Evolutionary conservation across 169 alveolate species (phyloP).

Genomic region (Plasmodium inui): DNA sequence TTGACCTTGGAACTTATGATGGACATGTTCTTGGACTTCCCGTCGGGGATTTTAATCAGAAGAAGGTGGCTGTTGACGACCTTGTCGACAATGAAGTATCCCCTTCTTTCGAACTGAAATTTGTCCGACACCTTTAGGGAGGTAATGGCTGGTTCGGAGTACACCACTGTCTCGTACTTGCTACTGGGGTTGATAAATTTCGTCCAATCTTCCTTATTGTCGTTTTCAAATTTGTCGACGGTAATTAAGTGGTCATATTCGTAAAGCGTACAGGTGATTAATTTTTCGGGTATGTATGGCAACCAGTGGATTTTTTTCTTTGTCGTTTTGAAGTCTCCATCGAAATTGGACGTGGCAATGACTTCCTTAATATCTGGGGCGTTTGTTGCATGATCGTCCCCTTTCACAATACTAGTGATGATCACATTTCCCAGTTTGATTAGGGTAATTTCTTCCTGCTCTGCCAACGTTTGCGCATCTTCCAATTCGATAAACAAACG

Average conservation of each 20-base stretch:
- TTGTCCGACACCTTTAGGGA: constrained; percentile 85
- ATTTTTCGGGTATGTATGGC: constrained; percentile 82
- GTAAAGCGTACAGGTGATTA: constrained; percentile 84
- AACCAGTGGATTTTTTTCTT: constrained; percentile 94
- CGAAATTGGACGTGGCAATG: constrained; percentile 87
- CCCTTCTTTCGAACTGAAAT: constrained; percentile 98
- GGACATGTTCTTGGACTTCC: constrained; percentile 84
- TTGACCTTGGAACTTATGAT: constrained; percentile 48
- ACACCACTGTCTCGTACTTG: constrained; percentile 86
- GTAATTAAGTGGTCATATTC: constrained; percentile 96
- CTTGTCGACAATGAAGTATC: constrained; percentile 95
- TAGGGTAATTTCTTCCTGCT: constrained; percentile 96
- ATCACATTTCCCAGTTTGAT: constrained; percentile 97
- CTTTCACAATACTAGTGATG: constrained; percentile 66
- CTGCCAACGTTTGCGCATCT: constrained; percentile 91
- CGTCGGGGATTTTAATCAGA: constrained; percentile 95
- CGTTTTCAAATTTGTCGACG: constrained; percentile 93
- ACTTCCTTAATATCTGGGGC: constrained; percentile 80
- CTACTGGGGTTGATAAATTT: constrained; percentile 84
- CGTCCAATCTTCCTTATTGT: constrained; percentile 86
- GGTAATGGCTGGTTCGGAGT: constrained; percentile 88
- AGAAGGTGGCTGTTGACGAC: constrained; percentile 78
- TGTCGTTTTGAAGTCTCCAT: constrained; percentile 94
- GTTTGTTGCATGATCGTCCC: constrained; percentile 54
- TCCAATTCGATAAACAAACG: constrained; percentile 90